Conservation (phyloP, 495 filamentous ascomycete genomes). For the Halenospora varia region DNA sequence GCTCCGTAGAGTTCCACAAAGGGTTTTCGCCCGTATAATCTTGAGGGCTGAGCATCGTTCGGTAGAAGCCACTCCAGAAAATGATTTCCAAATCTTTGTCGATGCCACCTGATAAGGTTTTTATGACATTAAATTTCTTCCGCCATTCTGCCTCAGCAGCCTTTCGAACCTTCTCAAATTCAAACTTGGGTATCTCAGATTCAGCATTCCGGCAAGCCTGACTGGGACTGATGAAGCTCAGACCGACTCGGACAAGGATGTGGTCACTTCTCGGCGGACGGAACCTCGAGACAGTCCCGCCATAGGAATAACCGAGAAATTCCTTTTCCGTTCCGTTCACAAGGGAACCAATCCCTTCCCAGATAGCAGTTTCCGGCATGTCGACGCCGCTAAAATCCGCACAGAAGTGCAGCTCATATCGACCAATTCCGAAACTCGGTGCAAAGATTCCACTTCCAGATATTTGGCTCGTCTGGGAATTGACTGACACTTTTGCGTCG, state of each 20-base stretch:
- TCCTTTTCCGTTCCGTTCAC: slow-evolving; percentile 21
- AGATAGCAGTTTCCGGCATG: slow-evolving; percentile 61
- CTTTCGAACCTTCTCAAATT: slow-evolving; percentile 51
- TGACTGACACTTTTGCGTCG: slow-evolving; percentile 54
- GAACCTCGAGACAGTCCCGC: slow-evolving; percentile 53
- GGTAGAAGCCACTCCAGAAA: slow-evolving; percentile 70
- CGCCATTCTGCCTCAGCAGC: slow-evolving; percentile 58
- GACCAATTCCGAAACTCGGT: slow-evolving; percentile 65
- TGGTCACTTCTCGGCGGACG: slow-evolving; percentile 38
- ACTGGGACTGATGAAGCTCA: slow-evolving; percentile 64
- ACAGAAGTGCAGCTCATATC: slow-evolving; percentile 61
- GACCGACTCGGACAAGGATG: slow-evolving; percentile 59
- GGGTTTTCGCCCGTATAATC: slow-evolving; percentile 81
- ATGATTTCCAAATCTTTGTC: slow-evolving; percentile 53
- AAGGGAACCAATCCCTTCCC: slow-evolving; percentile 50
- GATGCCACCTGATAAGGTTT: slow-evolving; percentile 51
- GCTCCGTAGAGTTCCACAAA: slow-evolving; percentile 64
- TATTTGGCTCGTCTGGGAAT: slow-evolving; percentile 52
- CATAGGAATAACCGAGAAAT: slow-evolving; percentile 50
- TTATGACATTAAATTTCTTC: slow-evolving; percentile 56
- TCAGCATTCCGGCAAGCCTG: slow-evolving; percentile 67
- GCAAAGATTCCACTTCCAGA: slow-evolving; percentile 61
- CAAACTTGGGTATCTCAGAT: slow-evolving; percentile 62
- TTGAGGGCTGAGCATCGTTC: slow-evolving; percentile 69
- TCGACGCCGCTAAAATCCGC: slow-evolving; percentile 63